These are phyloP conservation scores for Coemansia sp. DNA, from an alignment of 192 early-diverging fungal species.

Conservation along the genomic window DNA sequence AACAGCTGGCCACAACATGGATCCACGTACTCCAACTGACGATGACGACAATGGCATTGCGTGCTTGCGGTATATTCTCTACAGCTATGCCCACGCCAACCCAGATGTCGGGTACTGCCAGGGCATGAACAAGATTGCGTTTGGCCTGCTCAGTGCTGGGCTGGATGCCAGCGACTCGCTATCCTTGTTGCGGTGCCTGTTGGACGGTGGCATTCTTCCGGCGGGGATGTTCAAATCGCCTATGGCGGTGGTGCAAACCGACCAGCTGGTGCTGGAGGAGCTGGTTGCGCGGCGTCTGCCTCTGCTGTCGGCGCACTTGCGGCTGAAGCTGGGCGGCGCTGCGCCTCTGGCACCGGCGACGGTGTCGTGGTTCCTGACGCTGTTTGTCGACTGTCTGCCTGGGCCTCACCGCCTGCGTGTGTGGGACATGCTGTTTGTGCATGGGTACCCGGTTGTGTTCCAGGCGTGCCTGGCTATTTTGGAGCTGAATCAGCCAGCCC, in stretches of 20 bases:
- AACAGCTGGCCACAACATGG: background rate
- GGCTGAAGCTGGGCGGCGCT: constrained; percentile 38
- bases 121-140: constrained; percentile 63
- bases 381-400: constrained; percentile 59
- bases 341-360: constrained; percentile 56
- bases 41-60: constrained; percentile 8
- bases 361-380: constrained; percentile 61
- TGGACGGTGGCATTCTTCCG: constrained; percentile 56
- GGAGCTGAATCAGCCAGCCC: constrained; percentile 48
- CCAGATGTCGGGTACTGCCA: constrained; percentile 62
- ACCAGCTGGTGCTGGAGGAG: constrained; percentile 59
- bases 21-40: background rate
- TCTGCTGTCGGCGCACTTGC: constrained; percentile 49
- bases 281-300: constrained; percentile 59
- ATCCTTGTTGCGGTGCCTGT: constrained; percentile 49
- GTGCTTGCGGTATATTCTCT: constrained; percentile 36
- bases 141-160: constrained; percentile 56
- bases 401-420: constrained; percentile 55
- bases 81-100: constrained; percentile 34
- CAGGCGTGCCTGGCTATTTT: constrained; percentile 57
- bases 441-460: constrained; percentile 57
- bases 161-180: constrained; percentile 54
- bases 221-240: constrained; percentile 58
- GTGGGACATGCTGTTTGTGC: constrained; percentile 63
- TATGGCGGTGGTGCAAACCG: constrained; percentile 55